Evolutionary conservation across 192 early-diverging fungal genomes (phyloP), one percentile per base, ranked within the genome.

Genomic region (Globomyces pollinis-pini): DNA sequence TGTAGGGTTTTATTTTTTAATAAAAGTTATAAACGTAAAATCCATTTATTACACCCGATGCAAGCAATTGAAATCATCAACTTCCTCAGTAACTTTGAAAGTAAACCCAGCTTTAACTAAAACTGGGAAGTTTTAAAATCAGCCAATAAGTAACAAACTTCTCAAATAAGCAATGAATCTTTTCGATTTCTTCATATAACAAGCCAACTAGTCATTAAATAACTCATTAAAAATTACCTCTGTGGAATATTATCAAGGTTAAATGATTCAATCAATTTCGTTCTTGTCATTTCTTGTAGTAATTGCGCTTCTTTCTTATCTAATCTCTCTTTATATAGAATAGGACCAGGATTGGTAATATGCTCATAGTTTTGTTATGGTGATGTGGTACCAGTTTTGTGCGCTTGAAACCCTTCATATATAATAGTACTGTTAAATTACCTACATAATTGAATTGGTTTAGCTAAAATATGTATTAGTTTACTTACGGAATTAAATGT

Each of bases 301-400:
- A 50, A 74, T 35, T 61, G 60, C 15, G 44, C 59, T 23, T 43
- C 65, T 54, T 70, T 50, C 29, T 63, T 35, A 39, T 69, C 58
- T 38, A 64, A 69, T 58, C 69, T 83, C 71, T 79, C 70, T 65
- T 55, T 76, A 61, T 57, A 79, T 52, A 86, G 74, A 7, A 84
- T 83, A 44, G 74, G 67, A 68, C 88, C 93, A 12, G 93, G 85
- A 1, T 67, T 74, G 39, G 71, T 68, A 63, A 98, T 93, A 57
- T 86, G 87, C 26, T 75, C 76, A 68, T 91, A 93, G 90, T 13
- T 85, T 74, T 8, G 82, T 71, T n/a, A 95, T 88, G 71, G 96
- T 93, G 38, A 81, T 81, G 57, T 74, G 65, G 70, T 94, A 96
- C 75, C 92, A 85, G 28, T 84, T 74, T 34, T 79, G 79, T 2